These are phyloP conservation scores for Lasiodiplodia sp. DNA, from an alignment of 2,329 filamentous ascomycete species.

Conservation along the genomic window DNA sequence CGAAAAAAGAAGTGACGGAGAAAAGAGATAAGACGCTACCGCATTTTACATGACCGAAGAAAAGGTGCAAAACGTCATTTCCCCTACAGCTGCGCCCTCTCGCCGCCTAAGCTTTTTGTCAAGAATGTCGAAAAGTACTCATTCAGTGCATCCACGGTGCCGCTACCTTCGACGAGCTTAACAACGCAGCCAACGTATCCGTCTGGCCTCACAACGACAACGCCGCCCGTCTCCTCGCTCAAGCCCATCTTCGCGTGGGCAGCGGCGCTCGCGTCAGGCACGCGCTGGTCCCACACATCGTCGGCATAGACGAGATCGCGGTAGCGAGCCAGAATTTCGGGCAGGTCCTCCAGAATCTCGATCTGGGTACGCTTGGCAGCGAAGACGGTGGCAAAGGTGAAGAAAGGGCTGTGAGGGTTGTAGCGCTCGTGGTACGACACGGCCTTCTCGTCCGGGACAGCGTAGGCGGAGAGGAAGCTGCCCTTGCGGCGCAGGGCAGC, in stretches of 20 bases:
- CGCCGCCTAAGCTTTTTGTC: slow-evolving; percentile 62
- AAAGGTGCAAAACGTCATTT: not conserved
- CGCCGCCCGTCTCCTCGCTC: slow-evolving; percentile 73
- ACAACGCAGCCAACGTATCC: slow-evolving; percentile 84
- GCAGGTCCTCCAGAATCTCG: slow-evolving; percentile 75
- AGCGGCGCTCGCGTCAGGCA: slow-evolving; percentile 73
- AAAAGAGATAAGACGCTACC: not conserved
- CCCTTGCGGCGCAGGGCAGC: slow-evolving; percentile 67
- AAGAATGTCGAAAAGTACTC: slow-evolving; percentile 80
- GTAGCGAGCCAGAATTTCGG: slow-evolving; percentile 75
- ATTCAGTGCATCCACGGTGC: slow-evolving; percentile 84
- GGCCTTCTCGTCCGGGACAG: not conserved
- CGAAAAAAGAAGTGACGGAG: not conserved
- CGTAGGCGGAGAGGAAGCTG: slow-evolving; percentile 70
- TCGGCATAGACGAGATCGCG: slow-evolving; percentile 86
- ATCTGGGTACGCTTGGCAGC: slow-evolving; percentile 71
- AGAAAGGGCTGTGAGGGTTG: slow-evolving; percentile 85
- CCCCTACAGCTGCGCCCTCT: slow-evolving; percentile 38
- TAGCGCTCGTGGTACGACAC: slow-evolving; percentile 81
- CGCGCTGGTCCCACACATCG: slow-evolving; percentile 75
- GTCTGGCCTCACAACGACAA: slow-evolving; percentile 86
- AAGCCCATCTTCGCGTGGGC: slow-evolving; percentile 90
- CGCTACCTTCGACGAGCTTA: slow-evolving; percentile 74
- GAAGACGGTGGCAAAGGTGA: slow-evolving; percentile 79
- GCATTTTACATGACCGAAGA: not conserved